Evolutionary conservation across 352 stramenopile genomes (phyloP).

Genomic region (Blastocystis sp.): DNA sequence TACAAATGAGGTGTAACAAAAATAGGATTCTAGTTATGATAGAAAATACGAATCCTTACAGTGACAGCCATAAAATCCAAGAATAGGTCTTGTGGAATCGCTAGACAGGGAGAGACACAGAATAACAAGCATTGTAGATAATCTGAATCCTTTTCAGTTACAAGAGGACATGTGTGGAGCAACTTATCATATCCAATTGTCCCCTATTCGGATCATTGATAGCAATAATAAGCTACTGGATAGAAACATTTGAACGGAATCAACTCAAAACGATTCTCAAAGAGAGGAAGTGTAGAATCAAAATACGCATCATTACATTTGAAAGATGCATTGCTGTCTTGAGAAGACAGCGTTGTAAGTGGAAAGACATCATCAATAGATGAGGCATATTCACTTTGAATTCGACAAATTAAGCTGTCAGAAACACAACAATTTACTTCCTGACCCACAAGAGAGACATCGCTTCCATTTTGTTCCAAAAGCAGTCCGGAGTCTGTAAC

Average conservation of each 20-base stretch:
- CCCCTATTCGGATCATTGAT: background rate
- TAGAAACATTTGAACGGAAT: background rate
- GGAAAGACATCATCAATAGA: background rate
- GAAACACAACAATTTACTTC: background rate
- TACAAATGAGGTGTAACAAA: background rate
- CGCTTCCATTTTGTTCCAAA: background rate
- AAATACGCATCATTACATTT: background rate
- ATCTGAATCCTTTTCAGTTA: background rate
- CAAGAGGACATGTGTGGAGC: background rate
- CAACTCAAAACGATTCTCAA: background rate
- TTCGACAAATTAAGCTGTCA: background rate
- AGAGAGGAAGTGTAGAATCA: background rate
- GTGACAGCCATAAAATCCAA: background rate
- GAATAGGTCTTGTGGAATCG: conserved; percentile 8
- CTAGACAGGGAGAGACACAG: conserved; percentile 5
- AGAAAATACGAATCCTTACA: background rate
- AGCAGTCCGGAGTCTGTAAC: background rate
- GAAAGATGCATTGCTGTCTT: background rate
- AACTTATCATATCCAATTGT: background rate
- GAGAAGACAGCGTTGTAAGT: background rate
- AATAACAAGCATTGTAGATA: background rate
- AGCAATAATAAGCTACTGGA: background rate
- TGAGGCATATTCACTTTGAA: background rate
- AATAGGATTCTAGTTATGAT: conserved; percentile 8
- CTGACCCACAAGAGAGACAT: background rate